phyloP scores from a whole-genome alignment of 108 stramenopile genomes.

The Cylindrotheca fusiformis region DNA sequence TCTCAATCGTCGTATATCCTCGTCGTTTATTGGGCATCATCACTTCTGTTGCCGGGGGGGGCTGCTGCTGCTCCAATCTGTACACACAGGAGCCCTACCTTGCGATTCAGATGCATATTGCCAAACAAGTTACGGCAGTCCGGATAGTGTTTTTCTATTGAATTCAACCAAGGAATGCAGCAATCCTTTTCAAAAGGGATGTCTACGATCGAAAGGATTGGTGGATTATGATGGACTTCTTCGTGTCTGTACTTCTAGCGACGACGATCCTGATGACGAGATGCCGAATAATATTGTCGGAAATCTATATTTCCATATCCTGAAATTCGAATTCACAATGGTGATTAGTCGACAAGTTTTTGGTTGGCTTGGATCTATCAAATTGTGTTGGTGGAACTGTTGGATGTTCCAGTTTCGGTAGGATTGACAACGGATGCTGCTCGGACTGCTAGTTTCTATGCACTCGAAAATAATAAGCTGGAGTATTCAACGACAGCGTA shows the following conservation, averaged over 20 bases:
- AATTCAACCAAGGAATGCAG: constrained; percentile 29
- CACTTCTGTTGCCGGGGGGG: too few relatives aligned
- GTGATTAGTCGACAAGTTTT: constrained; percentile 25
- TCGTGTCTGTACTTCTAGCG: neutral
- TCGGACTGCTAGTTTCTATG: constrained; percentile 20
- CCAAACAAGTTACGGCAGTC: neutral
- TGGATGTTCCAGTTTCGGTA: constrained; percentile 24
- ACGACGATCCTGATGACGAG: neutral
- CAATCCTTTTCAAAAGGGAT: constrained; percentile 35
- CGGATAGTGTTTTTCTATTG: constrained; percentile 1
- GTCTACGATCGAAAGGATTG: constrained; percentile 18
- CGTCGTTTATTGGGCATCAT: too few relatives aligned
- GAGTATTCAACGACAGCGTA: constrained; percentile 16
- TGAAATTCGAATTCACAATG: constrained; percentile 27
- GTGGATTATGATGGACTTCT: constrained; percentile 6
- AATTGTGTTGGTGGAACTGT: constrained; percentile 26
- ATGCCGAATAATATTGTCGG: constrained; percentile 3
- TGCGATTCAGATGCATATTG: constrained; percentile 8
- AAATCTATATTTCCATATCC: constrained; percentile 8
- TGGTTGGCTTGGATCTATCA: constrained; percentile 31
- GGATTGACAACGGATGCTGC: constrained; percentile 11
- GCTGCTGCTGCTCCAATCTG: too few relatives aligned
- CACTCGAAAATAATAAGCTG: constrained; percentile 11
- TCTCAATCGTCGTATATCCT: too few relatives aligned
- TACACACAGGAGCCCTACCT: too few relatives aligned